Percentiles rank a stretch among this genome's conserved stretches.
These are phyloP conservation scores for Oldenlandia corymbosa DNA, from an alignment of 257 asterid species.

Conservation along the genomic window DNA sequence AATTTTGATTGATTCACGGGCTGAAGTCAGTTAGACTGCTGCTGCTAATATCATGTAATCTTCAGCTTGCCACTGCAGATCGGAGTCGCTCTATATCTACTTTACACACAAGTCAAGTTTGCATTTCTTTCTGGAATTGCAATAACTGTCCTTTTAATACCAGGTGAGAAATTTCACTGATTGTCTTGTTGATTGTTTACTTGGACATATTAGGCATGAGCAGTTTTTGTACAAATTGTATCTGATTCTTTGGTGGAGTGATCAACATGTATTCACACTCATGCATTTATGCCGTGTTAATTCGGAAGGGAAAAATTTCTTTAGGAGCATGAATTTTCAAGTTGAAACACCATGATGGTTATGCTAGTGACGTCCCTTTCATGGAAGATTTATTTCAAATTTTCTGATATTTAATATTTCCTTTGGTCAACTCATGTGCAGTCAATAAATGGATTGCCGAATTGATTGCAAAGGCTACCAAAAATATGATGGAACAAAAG, in stretches of 20 bases:
- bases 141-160: conserved; percentile 82
- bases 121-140: conserved; percentile 88
- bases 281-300: not conserved
- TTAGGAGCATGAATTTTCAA: not conserved
- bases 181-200: not conserved
- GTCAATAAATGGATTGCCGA: conserved; percentile 99
- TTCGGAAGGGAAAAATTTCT: no score
- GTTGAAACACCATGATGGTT: not conserved
- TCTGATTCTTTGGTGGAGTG: not conserved
- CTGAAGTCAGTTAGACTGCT: not conserved
- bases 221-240: not conserved
- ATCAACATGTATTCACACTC: not conserved
- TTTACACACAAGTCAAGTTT: conserved; percentile 82
- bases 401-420: not conserved
- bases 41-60: conserved; percentile 21
- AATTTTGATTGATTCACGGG: no score
- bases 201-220: not conserved
- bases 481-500: conserved; percentile 92
- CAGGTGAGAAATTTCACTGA: conserved; percentile 43
- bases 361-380: not conserved
- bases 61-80: conserved; percentile 97
- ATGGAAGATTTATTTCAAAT: not conserved
- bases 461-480: conserved; percentile 80
- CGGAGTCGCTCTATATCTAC: conserved; percentile 81
- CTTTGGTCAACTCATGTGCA: conserved; percentile 18